A percentile compares a stretch with the other conserved stretches of the same genome.
phyloP scores from a whole-genome alignment of 257 asterid genomes.

The Petunia secreta region DNA sequence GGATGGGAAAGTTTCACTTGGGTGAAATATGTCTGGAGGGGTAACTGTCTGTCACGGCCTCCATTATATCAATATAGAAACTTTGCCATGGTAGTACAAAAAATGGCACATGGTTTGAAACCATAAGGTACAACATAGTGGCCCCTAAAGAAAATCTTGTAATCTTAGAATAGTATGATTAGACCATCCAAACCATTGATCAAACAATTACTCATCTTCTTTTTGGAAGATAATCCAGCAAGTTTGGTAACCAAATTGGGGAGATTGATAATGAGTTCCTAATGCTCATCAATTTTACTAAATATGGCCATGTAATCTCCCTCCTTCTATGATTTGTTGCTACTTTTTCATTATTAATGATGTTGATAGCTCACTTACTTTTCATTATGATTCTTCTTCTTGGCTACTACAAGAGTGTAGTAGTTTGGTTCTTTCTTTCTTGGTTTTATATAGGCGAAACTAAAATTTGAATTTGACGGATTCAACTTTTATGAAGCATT shows the following conservation, averaged over 20 bases:
- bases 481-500: too few relatives aligned
- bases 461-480: too few relatives aligned
- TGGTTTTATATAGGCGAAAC: too few relatives aligned
- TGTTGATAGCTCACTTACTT: constrained; percentile 20
- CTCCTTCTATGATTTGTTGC: background rate
- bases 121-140: constrained; percentile 34
- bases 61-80: constrained; percentile 34
- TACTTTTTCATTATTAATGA: constrained; percentile 21
- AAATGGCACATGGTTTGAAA: constrained; percentile 45
- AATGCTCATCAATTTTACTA: constrained; percentile 27
- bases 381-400: background rate
- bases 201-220: constrained; percentile 20
- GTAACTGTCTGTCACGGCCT: constrained; percentile 22
- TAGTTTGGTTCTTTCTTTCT: background rate
- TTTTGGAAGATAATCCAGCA: constrained; percentile 28
- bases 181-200: constrained; percentile 22
- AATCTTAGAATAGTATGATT: constrained; percentile 30
- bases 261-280: constrained; percentile 25
- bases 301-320: constrained; percentile 28
- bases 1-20: background rate
- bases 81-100: constrained; percentile 32
- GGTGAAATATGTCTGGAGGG: constrained; percentile 22
- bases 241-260: constrained; percentile 36
- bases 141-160: constrained; percentile 35
- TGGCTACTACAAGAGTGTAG: too few relatives aligned